Base-by-base conservation (phyloP, 2,329 filamentous ascomycete genomes). In the Colletotrichum salicis region DNA sequence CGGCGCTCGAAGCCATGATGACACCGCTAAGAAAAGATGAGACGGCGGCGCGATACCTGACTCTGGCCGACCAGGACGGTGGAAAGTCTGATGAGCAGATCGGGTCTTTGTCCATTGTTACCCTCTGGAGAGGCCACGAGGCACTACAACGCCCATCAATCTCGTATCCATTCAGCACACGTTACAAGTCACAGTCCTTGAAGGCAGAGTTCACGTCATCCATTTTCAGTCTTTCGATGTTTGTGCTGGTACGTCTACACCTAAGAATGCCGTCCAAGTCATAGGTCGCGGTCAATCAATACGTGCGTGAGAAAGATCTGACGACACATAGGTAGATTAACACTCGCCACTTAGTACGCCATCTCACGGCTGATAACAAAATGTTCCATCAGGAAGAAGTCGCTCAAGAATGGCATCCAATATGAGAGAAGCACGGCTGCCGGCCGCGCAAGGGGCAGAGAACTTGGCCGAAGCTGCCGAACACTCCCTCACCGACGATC, bases 1-100 rank as follows among this genome's bases (percentile, higher is more conserved):
- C 24, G 54, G 58, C 54, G 54, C 33, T 27, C 24, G 35, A 62
- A 58, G 64, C 64, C 52, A 58, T 59, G 45, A 29, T 58, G 54
- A 54, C 59, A 41, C 52, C 35, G 37, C 64, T 63, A 69, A 71
- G 59, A 66, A 60, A 59, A 59, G 24, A 60, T 69, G 65, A 69
- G 69, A 71, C 69, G 54, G 45, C 69, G 59, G 69, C 65, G 69
- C 48, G 13, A 35, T 58, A 41, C 48, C 61, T n/a, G 31, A 56
- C 41, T 51, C 29, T 33, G 59, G 59, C 15, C 27, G 31, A 56
- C 55, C 19, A 52, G 10, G 59, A 60, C 24, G 45, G 41, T 19
- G 54, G 15, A 33, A 59, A 59, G 45, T 60, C 48, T 54, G 45
- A 41, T 22, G 10, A 19, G 60, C 52, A 6, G 51, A 29, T 22